phyloP scores from a whole-genome alignment of 768 basidiomycete species.

The Panaeolus papilionaceus region DNA sequence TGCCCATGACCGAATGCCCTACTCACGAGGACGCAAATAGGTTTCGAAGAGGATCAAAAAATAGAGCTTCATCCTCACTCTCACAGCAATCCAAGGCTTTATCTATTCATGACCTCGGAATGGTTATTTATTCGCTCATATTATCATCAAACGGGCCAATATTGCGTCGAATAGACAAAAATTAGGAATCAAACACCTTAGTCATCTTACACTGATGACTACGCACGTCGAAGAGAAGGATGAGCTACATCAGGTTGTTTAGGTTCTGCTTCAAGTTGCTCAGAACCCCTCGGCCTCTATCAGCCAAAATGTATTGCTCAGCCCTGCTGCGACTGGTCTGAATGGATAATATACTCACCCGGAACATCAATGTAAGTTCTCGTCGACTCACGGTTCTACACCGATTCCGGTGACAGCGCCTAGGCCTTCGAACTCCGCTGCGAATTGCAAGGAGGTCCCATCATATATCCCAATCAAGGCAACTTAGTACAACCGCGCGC shows the following conservation, averaged over 20 bases:
- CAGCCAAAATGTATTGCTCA: background rate
- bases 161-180: background rate
- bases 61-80: background rate
- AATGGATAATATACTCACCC: background rate
- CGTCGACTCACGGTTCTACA: background rate
- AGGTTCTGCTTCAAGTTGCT: background rate
- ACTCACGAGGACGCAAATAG: slow-evolving; percentile 2
- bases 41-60: background rate
- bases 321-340: background rate
- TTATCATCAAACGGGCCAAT: background rate
- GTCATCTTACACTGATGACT: background rate
- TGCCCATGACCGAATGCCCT: background rate
- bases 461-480: slow-evolving; percentile 11
- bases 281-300: background rate
- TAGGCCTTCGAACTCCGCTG: slow-evolving; percentile 7
- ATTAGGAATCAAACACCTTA: background rate
- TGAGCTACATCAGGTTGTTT: background rate
- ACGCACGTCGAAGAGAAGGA: slow-evolving; percentile 1
- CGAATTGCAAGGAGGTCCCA: background rate
- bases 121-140: background rate
- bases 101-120: background rate
- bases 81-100: background rate
- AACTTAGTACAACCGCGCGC: background rate
- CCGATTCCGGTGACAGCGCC: slow-evolving; percentile 6
- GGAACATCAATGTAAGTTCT: background rate